These are phyloP conservation scores for Russula emetica DNA, from an alignment of 768 basidiomycete species.

Conservation along the genomic window DNA sequence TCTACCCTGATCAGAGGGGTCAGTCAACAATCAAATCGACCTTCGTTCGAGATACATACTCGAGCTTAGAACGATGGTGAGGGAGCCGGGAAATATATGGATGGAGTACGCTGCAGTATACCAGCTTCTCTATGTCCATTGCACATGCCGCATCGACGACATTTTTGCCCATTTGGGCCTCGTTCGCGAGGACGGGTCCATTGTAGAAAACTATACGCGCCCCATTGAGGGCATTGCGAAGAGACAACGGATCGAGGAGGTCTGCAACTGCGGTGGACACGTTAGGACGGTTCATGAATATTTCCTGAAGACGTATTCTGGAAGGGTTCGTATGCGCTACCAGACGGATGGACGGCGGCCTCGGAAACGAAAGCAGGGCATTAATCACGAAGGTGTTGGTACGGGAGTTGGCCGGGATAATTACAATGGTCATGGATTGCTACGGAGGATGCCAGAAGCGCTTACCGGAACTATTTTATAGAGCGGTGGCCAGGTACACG, in stretches of 20 bases:
- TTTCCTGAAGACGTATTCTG: conserved; percentile 12
- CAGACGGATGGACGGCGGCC: conserved; percentile 22
- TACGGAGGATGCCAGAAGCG: conserved; percentile 1
- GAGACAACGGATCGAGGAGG: conserved; percentile 19
- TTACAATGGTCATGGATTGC: conserved; percentile 25
- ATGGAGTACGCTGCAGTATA: conserved; percentile 25
- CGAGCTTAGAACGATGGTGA: conserved; percentile 25
- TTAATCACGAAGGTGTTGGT: conserved; percentile 22
- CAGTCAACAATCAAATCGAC: not conserved
- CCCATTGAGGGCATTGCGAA: conserved; percentile 16
- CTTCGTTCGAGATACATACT: conserved; percentile 12
- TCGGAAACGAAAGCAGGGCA: conserved; percentile 25
- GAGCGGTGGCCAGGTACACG: conserved; percentile 6
- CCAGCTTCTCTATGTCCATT: conserved; percentile 26
- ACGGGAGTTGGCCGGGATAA: conserved; percentile 25
- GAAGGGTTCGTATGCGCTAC: conserved; percentile 15
- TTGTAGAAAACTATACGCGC: conserved; percentile 23
- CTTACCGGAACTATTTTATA: conserved; percentile 18
- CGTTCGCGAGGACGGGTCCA: conserved; percentile 18
- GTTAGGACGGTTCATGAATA: conserved; percentile 8
- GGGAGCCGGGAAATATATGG: conserved; percentile 25
- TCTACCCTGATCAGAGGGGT: conserved; percentile 31
- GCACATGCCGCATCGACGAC: conserved; percentile 26
- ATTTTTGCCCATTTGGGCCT: conserved; percentile 26
- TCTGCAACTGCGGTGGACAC: conserved; percentile 22